phyloP scores from a whole-genome alignment of 1,284 basidiomycete genomes.

The Cerrena zonata region DNA sequence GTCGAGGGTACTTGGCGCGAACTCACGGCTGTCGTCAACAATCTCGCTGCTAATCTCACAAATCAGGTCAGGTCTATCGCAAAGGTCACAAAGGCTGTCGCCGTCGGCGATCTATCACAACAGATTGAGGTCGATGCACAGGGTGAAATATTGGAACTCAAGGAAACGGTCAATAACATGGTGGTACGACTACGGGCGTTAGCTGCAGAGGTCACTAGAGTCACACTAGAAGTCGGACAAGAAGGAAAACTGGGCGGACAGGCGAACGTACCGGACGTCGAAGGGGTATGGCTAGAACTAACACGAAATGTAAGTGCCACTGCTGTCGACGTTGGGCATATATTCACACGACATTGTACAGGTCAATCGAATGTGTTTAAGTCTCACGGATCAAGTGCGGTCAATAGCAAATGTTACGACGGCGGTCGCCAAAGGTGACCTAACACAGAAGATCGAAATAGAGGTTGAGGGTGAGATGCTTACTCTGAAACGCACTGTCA shows the following conservation, averaged over 20 bases:
- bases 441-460: constrained; percentile 86
- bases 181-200: constrained; percentile 83
- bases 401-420: constrained; percentile 90
- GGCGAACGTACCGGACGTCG: constrained; percentile 88
- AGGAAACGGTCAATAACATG: constrained; percentile 98
- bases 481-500: constrained; percentile 77
- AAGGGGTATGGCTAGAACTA: constrained; percentile 91
- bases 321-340: background rate
- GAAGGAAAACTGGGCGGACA: constrained; percentile 88
- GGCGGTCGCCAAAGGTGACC: constrained; percentile 83
- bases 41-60: constrained; percentile 89
- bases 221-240: constrained; percentile 89
- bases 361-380: constrained; percentile 91
- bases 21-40: constrained; percentile 86
- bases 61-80: constrained; percentile 93
- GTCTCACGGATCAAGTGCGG: constrained; percentile 90
- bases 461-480: constrained; percentile 91
- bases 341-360: constrained; percentile 27
- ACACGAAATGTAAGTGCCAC: constrained; percentile 70
- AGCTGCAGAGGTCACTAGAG: constrained; percentile 93
- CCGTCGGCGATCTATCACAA: constrained; percentile 88
- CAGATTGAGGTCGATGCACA: constrained; percentile 96
- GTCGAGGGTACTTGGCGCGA: constrained; percentile 94
- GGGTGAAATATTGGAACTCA: constrained; percentile 94
- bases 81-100: constrained; percentile 95